Evolutionary conservation across 73 alveolate genomes (phyloP).

Genomic region (Tetrahymena elliotti): DNA sequence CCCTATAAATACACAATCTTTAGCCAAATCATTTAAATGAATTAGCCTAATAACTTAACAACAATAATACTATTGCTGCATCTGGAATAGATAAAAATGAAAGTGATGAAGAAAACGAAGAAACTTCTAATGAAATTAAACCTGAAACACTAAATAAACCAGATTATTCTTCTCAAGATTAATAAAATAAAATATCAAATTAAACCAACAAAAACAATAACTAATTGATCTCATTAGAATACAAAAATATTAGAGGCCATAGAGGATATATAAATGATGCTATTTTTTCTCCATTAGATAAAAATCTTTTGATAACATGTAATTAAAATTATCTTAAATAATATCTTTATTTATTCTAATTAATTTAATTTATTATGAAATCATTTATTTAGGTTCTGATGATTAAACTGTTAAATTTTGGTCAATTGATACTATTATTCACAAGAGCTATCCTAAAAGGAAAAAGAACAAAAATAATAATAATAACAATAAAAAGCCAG

Average conservation of each 20-base stretch:
- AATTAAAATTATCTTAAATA: background rate
- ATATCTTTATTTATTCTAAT: no score
- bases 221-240: background rate
- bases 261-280: background rate
- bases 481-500: background rate
- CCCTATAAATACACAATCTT: background rate
- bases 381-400: background rate
- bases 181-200: background rate
- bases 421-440: background rate
- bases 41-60: background rate
- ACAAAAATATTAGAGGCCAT: background rate
- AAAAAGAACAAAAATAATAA: background rate
- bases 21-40: background rate
- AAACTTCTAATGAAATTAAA: background rate
- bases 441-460: background rate
- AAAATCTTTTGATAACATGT: background rate
- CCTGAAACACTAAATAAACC: background rate
- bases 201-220: background rate
- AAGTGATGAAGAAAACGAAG: background rate
- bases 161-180: no score
- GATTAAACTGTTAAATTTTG: background rate
- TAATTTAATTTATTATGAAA: background rate
- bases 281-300: background rate
- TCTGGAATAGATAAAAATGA: background rate
- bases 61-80: background rate